Conservation (phyloP, 2,329 filamentous ascomycete species). For the Rasamsonia emersonii region DNA sequence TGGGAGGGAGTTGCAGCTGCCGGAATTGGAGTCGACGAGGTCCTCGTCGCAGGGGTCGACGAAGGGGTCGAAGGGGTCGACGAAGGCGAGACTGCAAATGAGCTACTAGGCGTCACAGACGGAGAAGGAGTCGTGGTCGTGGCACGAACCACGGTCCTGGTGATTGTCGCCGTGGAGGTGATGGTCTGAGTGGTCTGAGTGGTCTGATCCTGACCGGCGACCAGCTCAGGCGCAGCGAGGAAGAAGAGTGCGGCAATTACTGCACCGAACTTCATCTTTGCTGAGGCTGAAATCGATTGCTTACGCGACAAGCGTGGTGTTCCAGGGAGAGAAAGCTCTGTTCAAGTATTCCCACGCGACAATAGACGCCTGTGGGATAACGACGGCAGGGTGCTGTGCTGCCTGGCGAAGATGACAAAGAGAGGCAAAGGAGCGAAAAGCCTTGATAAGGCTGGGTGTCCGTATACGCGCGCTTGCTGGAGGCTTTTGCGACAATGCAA, state of each 20-base stretch:
- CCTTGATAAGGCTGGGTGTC: too few relatives aligned
- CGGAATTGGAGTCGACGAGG: conserved; percentile 8
- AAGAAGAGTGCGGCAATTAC: conserved; percentile 26
- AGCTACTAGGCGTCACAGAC: too few relatives aligned
- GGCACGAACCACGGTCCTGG: conserved; percentile 37
- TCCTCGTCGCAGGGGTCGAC: conserved; percentile 15
- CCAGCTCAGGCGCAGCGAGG: conserved; percentile 14
- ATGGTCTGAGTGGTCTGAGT: conserved; percentile 23
- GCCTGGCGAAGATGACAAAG: too few relatives aligned
- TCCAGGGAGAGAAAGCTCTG: conserved; percentile 1
- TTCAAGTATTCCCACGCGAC: not conserved
- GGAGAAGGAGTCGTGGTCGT: conserved; percentile 3
- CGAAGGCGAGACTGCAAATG: conserved; percentile 8
- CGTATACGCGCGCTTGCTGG: too few relatives aligned
- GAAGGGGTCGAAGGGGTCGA: conserved; percentile 10
- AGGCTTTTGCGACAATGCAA: too few relatives aligned
- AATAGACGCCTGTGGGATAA: not conserved
- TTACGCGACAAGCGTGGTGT: conserved; percentile 2
- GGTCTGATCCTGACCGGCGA: conserved; percentile 22
- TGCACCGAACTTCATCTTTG: conserved; percentile 29
- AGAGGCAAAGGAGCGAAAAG: too few relatives aligned
- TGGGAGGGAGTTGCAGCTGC: conserved; percentile 6
- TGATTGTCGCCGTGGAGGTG: conserved; percentile 24
- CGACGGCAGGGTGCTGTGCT: too few relatives aligned
- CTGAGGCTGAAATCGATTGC: not conserved